These are phyloP conservation scores for Microthlaspi erraticum DNA, from an alignment of 345 rosid species.

Conservation along the genomic window DNA sequence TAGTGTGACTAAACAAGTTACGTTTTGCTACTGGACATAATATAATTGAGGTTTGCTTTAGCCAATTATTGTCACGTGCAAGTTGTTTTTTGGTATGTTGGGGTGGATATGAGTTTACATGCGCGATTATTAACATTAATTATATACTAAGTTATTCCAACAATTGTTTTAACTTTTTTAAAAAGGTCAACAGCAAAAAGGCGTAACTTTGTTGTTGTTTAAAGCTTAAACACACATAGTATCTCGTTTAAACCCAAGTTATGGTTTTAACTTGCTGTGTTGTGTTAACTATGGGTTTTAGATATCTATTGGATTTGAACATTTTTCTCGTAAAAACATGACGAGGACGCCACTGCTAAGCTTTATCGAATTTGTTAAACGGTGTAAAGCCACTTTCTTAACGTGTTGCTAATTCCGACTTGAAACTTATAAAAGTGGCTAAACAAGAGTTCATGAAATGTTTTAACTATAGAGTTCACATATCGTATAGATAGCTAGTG, in stretches of 20 bases:
- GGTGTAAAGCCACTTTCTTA: background rate
- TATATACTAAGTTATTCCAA: background rate
- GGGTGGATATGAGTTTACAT: constrained; percentile 11
- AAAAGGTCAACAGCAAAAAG: constrained; percentile 22
- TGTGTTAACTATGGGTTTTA: constrained; percentile 1
- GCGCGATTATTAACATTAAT: constrained; percentile 38
- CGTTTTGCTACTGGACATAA: constrained; percentile 18
- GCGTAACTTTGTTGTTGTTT: background rate
- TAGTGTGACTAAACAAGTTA: background rate
- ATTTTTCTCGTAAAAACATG: background rate
- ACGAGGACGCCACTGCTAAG: background rate
- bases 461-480: background rate
- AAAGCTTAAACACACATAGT: background rate
- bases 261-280: too few relatives aligned
- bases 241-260: background rate
- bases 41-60: constrained; percentile 6
- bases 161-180: background rate
- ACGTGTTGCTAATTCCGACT: background rate
- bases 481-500: background rate
- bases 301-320: background rate
- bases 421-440: background rate
- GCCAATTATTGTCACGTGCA: constrained; percentile 38
- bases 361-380: background rate
- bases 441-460: background rate
- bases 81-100: constrained; percentile 25